Conservation (phyloP, 2,329 filamentous ascomycete genomes). For the Sodiomyces alkalinus region DNA sequence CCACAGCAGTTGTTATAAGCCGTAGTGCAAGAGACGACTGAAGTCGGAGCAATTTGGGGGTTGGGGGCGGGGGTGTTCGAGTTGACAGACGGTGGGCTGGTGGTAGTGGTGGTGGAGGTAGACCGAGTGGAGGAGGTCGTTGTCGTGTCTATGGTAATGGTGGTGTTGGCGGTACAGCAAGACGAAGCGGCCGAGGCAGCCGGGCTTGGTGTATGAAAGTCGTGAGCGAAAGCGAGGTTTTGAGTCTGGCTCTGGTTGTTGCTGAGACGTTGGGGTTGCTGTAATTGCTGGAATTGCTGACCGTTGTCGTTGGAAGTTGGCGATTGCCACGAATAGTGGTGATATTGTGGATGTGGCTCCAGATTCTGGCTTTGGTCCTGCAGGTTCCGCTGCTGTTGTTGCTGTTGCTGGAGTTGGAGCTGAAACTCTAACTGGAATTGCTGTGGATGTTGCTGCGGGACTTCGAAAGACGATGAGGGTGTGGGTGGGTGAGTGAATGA, state of each 20-base stretch:
- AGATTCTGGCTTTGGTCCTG: slow-evolving; percentile 2
- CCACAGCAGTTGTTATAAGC: slow-evolving; percentile 3
- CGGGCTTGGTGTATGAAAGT: slow-evolving; percentile 1
- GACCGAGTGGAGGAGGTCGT: slow-evolving; percentile 2
- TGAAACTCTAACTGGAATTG: slow-evolving; percentile 10
- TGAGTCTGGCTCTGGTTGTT: background rate
- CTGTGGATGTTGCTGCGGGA: slow-evolving; percentile 7
- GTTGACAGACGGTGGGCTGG: slow-evolving; percentile 8
- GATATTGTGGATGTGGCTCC: slow-evolving; percentile 1
- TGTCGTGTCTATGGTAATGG: slow-evolving; percentile 4
- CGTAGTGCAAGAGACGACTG: too few relatives aligned
- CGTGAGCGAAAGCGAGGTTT: background rate
- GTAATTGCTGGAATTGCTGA: slow-evolving; percentile 1
- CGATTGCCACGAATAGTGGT: too few relatives aligned
- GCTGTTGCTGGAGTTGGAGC: slow-evolving; percentile 10
- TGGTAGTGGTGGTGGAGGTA: slow-evolving; percentile 3
- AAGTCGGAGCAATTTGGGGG: too few relatives aligned
- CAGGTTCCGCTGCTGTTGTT: slow-evolving; percentile 2
- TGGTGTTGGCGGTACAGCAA: slow-evolving; percentile 1
- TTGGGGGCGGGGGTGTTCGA: slow-evolving; percentile 1
- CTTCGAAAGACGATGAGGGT: too few relatives aligned
- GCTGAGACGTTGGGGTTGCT: slow-evolving; percentile 1
- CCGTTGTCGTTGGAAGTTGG: too few relatives aligned
- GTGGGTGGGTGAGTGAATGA: too few relatives aligned
- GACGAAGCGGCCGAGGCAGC: slow-evolving; percentile 2